Conservation (phyloP, 331 rosid species). For the Malus hybrid region DNA sequence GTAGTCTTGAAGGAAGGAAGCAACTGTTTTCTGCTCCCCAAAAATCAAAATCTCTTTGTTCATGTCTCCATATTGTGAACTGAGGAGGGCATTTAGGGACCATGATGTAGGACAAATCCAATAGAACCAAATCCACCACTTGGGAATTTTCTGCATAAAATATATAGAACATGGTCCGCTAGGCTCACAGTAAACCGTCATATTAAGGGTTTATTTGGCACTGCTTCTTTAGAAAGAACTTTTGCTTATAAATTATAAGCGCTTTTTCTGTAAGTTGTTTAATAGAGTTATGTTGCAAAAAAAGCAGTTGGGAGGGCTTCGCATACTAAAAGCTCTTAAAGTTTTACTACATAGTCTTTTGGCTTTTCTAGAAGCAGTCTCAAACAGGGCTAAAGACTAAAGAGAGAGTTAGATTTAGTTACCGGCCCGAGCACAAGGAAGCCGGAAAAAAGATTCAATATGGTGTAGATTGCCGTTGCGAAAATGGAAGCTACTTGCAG, state of each 20-base stretch:
- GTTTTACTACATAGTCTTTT: no score
- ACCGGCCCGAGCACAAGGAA: constrained; percentile 80
- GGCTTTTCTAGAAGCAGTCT: no score
- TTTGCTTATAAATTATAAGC: no score
- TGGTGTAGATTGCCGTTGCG: constrained; percentile 66
- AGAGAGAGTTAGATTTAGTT: constrained; percentile 24
- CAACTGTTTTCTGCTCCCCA: constrained; percentile 49
- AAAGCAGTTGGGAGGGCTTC: no score
- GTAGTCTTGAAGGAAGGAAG: constrained; percentile 57
- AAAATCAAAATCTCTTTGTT: constrained; percentile 41
- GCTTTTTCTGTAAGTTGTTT: no score
- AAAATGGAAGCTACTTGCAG: constrained; percentile 53
- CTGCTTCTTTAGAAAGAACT: no score
- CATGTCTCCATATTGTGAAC: constrained; percentile 84
- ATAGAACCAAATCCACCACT: constrained; percentile 88
- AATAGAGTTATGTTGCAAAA: no score
- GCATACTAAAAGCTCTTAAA: no score
- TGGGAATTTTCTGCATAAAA: constrained; percentile 71
- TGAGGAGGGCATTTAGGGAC: constrained; percentile 67
- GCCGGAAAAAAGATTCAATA: constrained; percentile 80
- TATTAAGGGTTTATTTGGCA: no score
- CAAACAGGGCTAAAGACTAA: no score
- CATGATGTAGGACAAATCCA: constrained; percentile 78
- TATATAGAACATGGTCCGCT: not conserved
- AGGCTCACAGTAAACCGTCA: not conserved